These are phyloP conservation scores for Trypanosoma conorhini DNA, from an alignment of 208 protist genomes.

Conservation along the genomic window DNA sequence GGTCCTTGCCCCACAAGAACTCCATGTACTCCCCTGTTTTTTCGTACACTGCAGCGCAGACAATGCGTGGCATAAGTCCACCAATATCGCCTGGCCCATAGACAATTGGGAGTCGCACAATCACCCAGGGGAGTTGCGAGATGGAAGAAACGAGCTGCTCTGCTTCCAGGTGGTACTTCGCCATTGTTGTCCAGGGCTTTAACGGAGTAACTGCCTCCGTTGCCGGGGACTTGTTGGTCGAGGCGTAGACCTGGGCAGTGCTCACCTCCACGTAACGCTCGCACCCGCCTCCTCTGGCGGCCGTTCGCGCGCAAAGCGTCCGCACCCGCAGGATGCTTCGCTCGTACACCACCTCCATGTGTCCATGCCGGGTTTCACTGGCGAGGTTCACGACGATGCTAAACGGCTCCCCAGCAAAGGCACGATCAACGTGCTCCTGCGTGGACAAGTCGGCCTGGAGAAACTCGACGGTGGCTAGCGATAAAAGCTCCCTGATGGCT, in stretches of 20 bases:
- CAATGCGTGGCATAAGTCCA: constrained; percentile 87
- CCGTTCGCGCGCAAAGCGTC: constrained; percentile 53
- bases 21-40: constrained; percentile 84
- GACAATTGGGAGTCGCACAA: constrained; percentile 88
- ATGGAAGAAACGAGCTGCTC: constrained; percentile 67
- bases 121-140: constrained; percentile 56
- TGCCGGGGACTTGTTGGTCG: constrained; percentile 43
- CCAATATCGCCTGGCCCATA: constrained; percentile 88
- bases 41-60: constrained; percentile 90
- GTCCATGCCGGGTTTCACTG: constrained; percentile 85
- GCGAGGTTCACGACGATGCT: constrained; percentile 90
- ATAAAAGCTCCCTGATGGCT: constrained; percentile 47
- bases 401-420: constrained; percentile 61
- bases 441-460: constrained; percentile 63
- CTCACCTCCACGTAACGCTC: constrained; percentile 88
- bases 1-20: constrained; percentile 83
- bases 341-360: constrained; percentile 63
- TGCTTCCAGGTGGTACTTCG: constrained; percentile 68
- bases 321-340: constrained; percentile 71
- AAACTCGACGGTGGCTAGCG: constrained; percentile 60
- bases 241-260: constrained; percentile 91
- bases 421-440: constrained; percentile 45
- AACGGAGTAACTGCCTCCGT: constrained; percentile 27
- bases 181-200: constrained; percentile 86
- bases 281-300: constrained; percentile 40